Base-by-base conservation (phyloP, 2,329 filamentous ascomycete species). In the Apiospora aurea region DNA sequence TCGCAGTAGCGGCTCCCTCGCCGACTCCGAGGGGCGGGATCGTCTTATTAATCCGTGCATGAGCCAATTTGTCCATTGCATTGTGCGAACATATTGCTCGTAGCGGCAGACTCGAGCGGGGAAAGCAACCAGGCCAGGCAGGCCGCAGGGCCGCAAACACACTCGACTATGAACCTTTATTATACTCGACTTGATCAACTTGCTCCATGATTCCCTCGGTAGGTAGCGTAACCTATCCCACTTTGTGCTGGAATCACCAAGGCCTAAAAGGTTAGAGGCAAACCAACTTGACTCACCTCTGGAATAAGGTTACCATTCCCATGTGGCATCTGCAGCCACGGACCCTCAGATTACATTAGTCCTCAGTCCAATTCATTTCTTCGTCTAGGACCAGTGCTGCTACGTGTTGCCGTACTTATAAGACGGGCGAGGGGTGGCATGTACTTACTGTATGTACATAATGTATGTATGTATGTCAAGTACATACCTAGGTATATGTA, bases 321-420 rank as follows among this genome's bases (percentile, higher is more conserved):
- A 69, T 69, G 67, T 69, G 67, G 67, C 67, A 69, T 49, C 67
- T 69, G 67, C 67, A 69, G 67, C 67, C 67, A 47, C 44, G 67
- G 34, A 69, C 44, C 44, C 26, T 47, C 44, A 24, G 44, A 47
- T 13, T 49, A 29, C 44, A 49, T 69, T 49, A 26, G 44, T 34
- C 34, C 18, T 64, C 57, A 34, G 34, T 64, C 57, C 34, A 21
- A 29, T 41, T 41, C 21, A 38, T 61, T 61, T 34, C 34, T 64
- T 64, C 34, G 7, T 13, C 57, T 41, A 18, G 34, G 57, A 64
- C 34, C 29, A 13, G 57, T 41, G 38, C 57, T 64, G 57, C 34
- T 41, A 41, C 57, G n/a, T 41, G 57, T 10, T 41, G 21, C 57
- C 57, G 34, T 41, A 41, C 34, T 64, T 41, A 64, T 41, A 64